Base-by-base conservation (phyloP, 495 filamentous ascomycete species). In the Aspergillus olivimuriae region DNA sequence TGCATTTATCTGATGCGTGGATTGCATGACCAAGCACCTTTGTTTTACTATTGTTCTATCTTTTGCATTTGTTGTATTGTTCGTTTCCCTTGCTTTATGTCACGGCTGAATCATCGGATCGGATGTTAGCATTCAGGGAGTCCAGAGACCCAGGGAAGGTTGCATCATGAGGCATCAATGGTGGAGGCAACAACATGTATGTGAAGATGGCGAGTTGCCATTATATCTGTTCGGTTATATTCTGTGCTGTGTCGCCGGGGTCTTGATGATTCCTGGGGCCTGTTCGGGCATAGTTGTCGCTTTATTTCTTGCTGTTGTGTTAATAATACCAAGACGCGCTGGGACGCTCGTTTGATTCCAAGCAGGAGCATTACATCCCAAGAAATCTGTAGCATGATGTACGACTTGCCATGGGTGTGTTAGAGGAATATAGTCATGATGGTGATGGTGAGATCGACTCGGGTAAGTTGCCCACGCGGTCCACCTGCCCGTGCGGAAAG, bases 131-230 rank as follows among this genome's bases (percentile, higher is more conserved):
- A 55, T 58, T 53, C 44, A 31, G 43, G 53, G 40, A 47, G 47
- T 51, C 42, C 42, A 33, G 36, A 37, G n/a, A n/a, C n/a, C n/a
- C 34, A 43, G 42, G 42, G 45, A 21, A 23, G 44, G 47, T 56
- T 53, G 47, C 54, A 57, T 57, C 44, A 41, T 47, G 17, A 41
- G 56, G 36, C 43, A 52, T 47, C 44, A 47, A 46, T 49, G 44
- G 47, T 34, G 49, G 49, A 37, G 44, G 41, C 46, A 34, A 38
- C n/a, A n/a, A 34, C 39, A 50, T 48, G 37, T 41, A 43, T 21
- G 30, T 33, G n/a, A n/a, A n/a, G n/a, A n/a, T n/a, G 41, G 17
- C 6, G 23, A 39, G 11, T 47, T 24, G 16, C 28, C 12, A 36
- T 26, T 31, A 16, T 36, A 20, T 37, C 23, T 8, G 20, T 36